A percentile compares a stretch with the other conserved stretches of the same genome.
Conservation (phyloP, 768 basidiomycete genomes). For the Naganishia onofrii region DNA sequence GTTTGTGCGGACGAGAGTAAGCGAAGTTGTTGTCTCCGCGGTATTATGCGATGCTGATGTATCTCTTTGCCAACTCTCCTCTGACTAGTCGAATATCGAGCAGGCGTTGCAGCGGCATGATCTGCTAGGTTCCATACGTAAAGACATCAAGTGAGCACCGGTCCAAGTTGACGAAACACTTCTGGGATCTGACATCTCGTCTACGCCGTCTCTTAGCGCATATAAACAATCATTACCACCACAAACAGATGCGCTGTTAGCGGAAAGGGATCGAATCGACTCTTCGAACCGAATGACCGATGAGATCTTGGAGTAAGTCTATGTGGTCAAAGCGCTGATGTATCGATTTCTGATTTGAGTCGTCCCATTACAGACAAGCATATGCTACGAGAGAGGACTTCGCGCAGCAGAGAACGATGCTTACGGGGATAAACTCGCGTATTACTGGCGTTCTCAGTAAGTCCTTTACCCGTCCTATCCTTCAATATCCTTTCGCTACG, state of each 20-base stretch:
- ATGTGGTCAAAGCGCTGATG: too few species aligned
- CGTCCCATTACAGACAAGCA: slow-evolving; percentile 96
- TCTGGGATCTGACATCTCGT: neutral
- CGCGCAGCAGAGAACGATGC: slow-evolving; percentile 68
- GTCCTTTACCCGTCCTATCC: slow-evolving; percentile 45
- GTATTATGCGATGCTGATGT: neutral
- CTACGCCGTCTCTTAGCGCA: slow-evolving; percentile 61
- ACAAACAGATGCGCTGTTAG: slow-evolving; percentile 77
- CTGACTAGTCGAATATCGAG: slow-evolving; percentile 68
- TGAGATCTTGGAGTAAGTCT: slow-evolving; percentile 75
- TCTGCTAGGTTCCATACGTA: slow-evolving; percentile 81
- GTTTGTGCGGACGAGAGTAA: slow-evolving; percentile 77
- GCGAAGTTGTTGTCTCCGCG: neutral
- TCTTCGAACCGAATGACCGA: slow-evolving; percentile 93
- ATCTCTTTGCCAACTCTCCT: neutral
- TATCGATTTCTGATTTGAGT: too few species aligned
- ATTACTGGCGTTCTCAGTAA: slow-evolving; percentile 79
- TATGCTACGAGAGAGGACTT: slow-evolving; percentile 96
- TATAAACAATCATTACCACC: slow-evolving; percentile 71
- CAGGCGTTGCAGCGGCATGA: slow-evolving; percentile 81
- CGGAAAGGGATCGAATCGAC: slow-evolving; percentile 85
- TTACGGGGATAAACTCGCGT: slow-evolving; percentile 75
- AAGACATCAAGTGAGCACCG: slow-evolving; percentile 81
- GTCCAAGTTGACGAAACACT: neutral
- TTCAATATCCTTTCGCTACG: neutral